Percentiles rank a stretch among this genome's conserved stretches.
Evolutionary conservation across 2,329 filamentous ascomycete species (phyloP).

Genomic region (Cercospora sp.): DNA sequence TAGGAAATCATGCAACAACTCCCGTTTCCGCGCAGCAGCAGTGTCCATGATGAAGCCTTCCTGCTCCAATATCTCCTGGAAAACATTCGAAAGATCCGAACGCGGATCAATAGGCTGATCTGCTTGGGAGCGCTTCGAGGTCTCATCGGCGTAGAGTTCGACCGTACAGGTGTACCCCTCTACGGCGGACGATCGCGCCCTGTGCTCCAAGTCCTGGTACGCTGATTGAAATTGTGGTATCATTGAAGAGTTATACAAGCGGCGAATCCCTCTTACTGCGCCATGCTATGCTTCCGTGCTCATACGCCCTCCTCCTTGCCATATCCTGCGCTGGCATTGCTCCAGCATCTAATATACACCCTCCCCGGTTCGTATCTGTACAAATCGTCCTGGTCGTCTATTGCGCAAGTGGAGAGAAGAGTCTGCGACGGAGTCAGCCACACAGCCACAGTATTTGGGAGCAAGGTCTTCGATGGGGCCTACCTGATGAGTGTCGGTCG

Average conservation of each 20-base stretch:
- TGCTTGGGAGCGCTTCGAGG: neutral
- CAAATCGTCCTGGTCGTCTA: slow-evolving; percentile 24
- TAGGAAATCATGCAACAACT: neutral
- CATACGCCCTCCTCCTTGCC: slow-evolving; percentile 11
- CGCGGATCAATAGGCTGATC: neutral
- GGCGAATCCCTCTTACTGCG: slow-evolving; percentile 6
- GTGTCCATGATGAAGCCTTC: neutral
- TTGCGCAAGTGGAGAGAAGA: slow-evolving; percentile 37
- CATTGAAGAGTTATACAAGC: slow-evolving; percentile 9
- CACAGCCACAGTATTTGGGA: slow-evolving; percentile 5
- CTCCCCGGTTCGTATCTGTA: slow-evolving; percentile 2
- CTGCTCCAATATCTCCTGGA: neutral
- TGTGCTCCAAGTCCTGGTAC: neutral
- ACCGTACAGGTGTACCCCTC: neutral
- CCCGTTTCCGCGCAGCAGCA: neutral
- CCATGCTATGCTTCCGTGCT: slow-evolving; percentile 22
- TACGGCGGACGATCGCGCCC: neutral
- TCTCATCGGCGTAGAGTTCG: neutral
- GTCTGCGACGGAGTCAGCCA: slow-evolving; percentile 24
- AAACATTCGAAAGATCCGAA: neutral
- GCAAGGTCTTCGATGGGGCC: neutral
- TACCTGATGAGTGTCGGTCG: slow-evolving; percentile 76
- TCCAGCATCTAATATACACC: slow-evolving; percentile 25
- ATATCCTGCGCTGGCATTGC: neutral
- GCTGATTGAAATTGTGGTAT: slow-evolving; percentile 6